A percentile compares a stretch with the other conserved stretches of the same genome.
Evolutionary conservation across 176 grass and related monocot species (phyloP).

Genomic region (Triticum turgidum): DNA sequence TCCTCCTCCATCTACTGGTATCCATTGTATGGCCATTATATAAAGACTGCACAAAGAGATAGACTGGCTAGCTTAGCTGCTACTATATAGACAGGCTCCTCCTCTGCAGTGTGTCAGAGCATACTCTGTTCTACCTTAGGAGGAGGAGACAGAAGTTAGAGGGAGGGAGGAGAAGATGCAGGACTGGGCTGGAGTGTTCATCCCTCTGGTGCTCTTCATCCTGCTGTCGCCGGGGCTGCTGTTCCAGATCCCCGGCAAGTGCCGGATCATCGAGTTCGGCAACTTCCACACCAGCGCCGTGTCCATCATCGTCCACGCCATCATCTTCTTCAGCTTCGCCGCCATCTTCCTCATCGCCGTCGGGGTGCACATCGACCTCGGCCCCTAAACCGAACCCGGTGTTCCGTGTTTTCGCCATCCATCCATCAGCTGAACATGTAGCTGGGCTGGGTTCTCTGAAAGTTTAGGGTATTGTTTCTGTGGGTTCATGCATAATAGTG

Average conservation of each 20-base stretch:
- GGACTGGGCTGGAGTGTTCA: constrained; percentile 73
- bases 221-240: constrained; percentile 64
- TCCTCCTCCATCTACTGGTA: not conserved
- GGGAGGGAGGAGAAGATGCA: constrained; percentile 31
- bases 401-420: not conserved
- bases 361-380: constrained; percentile 49
- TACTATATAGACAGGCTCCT: not conserved
- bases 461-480: not conserved
- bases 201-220: constrained; percentile 63
- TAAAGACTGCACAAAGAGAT: not conserved
- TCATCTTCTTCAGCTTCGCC: constrained; percentile 52
- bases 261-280: constrained; percentile 55
- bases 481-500: not conserved
- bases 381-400: not conserved
- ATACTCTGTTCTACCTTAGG: not conserved
- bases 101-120: not conserved
- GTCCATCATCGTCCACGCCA: constrained; percentile 56
- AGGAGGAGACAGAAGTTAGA: not conserved
- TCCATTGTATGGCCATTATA: not conserved
- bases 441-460: not conserved
- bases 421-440: not conserved
- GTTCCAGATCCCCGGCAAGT: constrained; percentile 60
- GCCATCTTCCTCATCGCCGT: constrained; percentile 55
- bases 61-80: not conserved
- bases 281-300: constrained; percentile 68